These are phyloP conservation scores for Kluyveromyces nonfermentans DNA, from an alignment of 805 yeast genomes.

Conservation along the genomic window DNA sequence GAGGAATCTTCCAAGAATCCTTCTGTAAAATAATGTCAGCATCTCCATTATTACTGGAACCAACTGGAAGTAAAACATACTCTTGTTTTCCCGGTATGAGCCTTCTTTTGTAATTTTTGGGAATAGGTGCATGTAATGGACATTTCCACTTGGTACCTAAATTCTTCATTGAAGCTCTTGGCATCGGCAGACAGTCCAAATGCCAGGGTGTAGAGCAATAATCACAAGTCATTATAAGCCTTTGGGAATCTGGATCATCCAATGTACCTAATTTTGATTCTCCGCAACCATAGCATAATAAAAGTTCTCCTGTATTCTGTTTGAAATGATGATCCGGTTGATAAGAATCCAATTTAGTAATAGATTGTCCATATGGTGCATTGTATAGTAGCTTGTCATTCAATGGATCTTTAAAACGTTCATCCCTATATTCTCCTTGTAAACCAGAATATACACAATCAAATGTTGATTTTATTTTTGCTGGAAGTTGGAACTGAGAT, in stretches of 20 bases:
- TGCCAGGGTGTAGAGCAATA: conserved; percentile 82
- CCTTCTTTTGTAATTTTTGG: conserved; percentile 30
- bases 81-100: conserved; percentile 40
- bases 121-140: conserved; percentile 67
- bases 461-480: conserved; percentile 56
- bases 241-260: conserved; percentile 34
- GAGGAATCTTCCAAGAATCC: conserved; percentile 21
- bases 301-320: conserved; percentile 51
- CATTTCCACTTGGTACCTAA: conserved; percentile 83
- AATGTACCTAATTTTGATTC: conserved; percentile 48
- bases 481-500: conserved; percentile 59
- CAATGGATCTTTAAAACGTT: conserved; percentile 37
- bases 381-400: conserved; percentile 35
- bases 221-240: conserved; percentile 64
- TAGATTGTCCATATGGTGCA: conserved; percentile 33
- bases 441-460: conserved; percentile 60
- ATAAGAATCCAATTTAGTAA: conserved; percentile 25
- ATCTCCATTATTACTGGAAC: conserved; percentile 44
- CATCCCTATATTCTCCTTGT: conserved; percentile 63
- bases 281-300: conserved; percentile 70
- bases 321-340: conserved; percentile 61
- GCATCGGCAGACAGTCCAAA: conserved; percentile 72
- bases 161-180: conserved; percentile 61
- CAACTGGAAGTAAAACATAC: conserved; percentile 35
- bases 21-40: conserved; percentile 46